phyloP scores from a whole-genome alignment of 768 basidiomycete genomes.

The Leucocoprinus leucothites region DNA sequence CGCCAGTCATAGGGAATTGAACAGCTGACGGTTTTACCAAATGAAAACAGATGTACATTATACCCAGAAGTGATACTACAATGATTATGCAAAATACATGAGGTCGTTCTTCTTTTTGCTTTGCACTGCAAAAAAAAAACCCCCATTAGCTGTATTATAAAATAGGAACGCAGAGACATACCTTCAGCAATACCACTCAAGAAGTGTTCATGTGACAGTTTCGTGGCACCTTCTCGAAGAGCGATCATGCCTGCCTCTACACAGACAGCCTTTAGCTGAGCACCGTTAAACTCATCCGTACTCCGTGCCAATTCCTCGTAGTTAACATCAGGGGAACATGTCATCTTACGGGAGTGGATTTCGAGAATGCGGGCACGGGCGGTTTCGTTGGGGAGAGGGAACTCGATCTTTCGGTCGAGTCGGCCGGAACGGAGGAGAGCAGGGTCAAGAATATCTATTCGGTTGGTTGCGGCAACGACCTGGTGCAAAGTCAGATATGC shows the following conservation, averaged over 20 bases:
- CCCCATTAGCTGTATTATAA: no score
- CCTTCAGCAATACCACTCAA: conserved; percentile 88
- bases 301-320: conserved; percentile 95
- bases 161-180: no score
- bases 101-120: conserved; percentile 99
- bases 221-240: conserved; percentile 85
- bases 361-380: conserved; percentile 96
- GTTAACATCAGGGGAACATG: conserved; percentile 83
- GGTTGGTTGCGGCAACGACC: conserved; percentile 99
- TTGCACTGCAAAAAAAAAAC: conserved; percentile 63
- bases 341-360: conserved; percentile 98
- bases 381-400: conserved; percentile 93
- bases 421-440: conserved; percentile 98
- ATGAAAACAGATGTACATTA: background rate
- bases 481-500: conserved; percentile 26
- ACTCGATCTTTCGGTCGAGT: conserved; percentile 97
- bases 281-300: conserved; percentile 98
- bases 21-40: background rate
- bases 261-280: conserved; percentile 95
- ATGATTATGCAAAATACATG: conserved; percentile 81
- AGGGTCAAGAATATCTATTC: conserved; percentile 97
- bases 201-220: conserved; percentile 93
- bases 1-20: background rate
- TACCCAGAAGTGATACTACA: conserved; percentile 3
- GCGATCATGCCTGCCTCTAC: conserved; percentile 99